Base-by-base conservation (phyloP, 106 monocot genomes). In the Iris macrosiphon region DNA sequence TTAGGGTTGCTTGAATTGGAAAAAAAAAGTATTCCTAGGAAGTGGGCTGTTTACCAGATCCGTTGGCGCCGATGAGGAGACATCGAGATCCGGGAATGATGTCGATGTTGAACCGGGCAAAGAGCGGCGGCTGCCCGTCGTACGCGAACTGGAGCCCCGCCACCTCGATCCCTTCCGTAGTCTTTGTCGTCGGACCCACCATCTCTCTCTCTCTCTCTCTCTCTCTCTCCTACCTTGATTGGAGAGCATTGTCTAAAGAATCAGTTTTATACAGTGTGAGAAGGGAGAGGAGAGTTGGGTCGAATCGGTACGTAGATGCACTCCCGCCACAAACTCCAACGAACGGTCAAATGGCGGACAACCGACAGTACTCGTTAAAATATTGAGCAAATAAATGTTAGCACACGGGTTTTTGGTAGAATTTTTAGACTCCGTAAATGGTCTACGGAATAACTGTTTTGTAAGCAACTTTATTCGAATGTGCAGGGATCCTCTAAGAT, bases 21-120 rank as follows among this genome's bases (percentile, higher is more conserved):
- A 48, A 38, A 35, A 18, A 3, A 6, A 20, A 22, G 18, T 17
- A 31, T 21, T 24, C 4, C 12, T 28, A 24, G 1, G 10, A 34
- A 6, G 31, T 14, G n/a, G 59, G 6, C 19, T 7, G 33, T 21
- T 24, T 60, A 91, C 93, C 93, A 22, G 96, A 96, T 72, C 96
- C 96, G 27, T 96, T 90, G 42, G 86, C 82, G 49, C 96, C 96
- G 54, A 96, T 65, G 52, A 96, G 96, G 29, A 96, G 86, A 70
- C 96, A 96, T 12, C 96, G 82, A 31, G 90, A 86, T 49, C 79
- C 85, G 0, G 77, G 79, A 5, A 77, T 49, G 56, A 96, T 39
- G 44, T 78, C 32, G 62, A 96, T 86, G 54, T 69, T 72, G 62
- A 96, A 96, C 18, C 63, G 49, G 17, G 64, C 45, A 67, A 90